Evolutionary conservation across 768 basidiomycete species (phyloP).

Genomic region (Solioccasus polychromus): DNA sequence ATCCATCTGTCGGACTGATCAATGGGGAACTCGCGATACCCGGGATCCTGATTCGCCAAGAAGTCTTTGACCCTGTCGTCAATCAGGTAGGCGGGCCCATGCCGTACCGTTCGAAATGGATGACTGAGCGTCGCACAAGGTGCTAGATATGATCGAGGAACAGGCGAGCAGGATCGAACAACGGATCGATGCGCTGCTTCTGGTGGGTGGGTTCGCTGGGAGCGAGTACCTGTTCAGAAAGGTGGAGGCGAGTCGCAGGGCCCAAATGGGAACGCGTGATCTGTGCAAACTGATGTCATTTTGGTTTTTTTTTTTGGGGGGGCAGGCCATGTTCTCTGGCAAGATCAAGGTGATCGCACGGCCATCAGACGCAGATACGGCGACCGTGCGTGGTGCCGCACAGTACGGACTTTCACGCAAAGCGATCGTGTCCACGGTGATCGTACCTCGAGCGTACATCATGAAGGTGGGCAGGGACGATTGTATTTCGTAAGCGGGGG

Average conservation of each 20-base stretch:
- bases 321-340: conserved; percentile 65
- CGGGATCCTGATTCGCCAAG: conserved; percentile 70
- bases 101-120: conserved; percentile 2
- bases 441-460: conserved; percentile 79
- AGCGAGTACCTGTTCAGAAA: conserved; percentile 81
- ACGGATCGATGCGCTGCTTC: conserved; percentile 75
- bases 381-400: conserved; percentile 85
- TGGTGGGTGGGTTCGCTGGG: conserved; percentile 88
- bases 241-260: conserved; percentile 55
- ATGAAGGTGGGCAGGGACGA: conserved; percentile 64
- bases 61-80: conserved; percentile 89
- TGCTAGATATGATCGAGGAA: conserved; percentile 74
- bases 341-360: conserved; percentile 75
- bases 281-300: conserved; percentile 11
- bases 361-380: conserved; percentile 85
- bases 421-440: conserved; percentile 76
- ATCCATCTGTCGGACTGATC: conserved; percentile 72
- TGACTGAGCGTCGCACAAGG: conserved; percentile 40
- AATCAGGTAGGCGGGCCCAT: conserved; percentile 51
- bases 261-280: not conserved
- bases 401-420: conserved; percentile 78
- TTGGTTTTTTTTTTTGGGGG: no score
- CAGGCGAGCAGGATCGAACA: conserved; percentile 68
- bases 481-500: not conserved
- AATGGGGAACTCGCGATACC: conserved; percentile 85